Evolutionary conservation across 148 eudicot genomes (phyloP).

Genomic region (Camellia lanceoleosa): DNA sequence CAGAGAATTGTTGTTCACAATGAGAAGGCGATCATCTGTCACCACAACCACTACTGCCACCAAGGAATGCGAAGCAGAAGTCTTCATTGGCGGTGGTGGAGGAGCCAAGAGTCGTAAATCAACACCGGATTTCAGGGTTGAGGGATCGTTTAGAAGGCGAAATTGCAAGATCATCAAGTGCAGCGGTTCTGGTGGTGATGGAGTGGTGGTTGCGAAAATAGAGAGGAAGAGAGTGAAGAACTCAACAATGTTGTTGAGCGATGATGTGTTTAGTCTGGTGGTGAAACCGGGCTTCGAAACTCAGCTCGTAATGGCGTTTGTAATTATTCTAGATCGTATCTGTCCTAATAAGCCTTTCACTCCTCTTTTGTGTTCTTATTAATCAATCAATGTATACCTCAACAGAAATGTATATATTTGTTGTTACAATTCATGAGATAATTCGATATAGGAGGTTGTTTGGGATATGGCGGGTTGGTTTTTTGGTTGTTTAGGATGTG

Average conservation of each 20-base stretch:
- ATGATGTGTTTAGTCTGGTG: constrained; percentile 22
- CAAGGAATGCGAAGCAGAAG: constrained; percentile 18
- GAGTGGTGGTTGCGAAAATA: constrained; percentile 22
- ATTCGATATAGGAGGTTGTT: no score
- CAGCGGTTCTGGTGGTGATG: neutral
- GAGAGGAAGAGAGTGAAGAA: constrained; percentile 20
- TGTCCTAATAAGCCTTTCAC: constrained; percentile 21
- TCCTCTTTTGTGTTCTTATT: constrained; percentile 18
- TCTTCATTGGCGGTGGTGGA: constrained; percentile 10
- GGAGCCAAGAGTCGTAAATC: neutral
- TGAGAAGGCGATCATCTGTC: neutral
- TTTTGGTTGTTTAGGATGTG: no score
- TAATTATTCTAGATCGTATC: constrained; percentile 29
- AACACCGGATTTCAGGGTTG: constrained; percentile 18
- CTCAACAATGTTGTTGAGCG: constrained; percentile 12
- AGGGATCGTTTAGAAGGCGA: constrained; percentile 27
- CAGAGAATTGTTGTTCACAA: neutral
- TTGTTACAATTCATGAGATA: no score
- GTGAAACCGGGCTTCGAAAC: constrained; percentile 25
- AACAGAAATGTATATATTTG: neutral
- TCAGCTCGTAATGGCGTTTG: constrained; percentile 23
- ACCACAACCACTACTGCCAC: neutral
- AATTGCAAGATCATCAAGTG: constrained; percentile 28
- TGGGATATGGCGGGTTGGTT: no score
- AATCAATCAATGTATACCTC: neutral